Evolutionary conservation across 2,329 filamentous ascomycete species (phyloP), one percentile per base, ranked within the genome.

Genomic region (Microcyclospora pomicola): DNA sequence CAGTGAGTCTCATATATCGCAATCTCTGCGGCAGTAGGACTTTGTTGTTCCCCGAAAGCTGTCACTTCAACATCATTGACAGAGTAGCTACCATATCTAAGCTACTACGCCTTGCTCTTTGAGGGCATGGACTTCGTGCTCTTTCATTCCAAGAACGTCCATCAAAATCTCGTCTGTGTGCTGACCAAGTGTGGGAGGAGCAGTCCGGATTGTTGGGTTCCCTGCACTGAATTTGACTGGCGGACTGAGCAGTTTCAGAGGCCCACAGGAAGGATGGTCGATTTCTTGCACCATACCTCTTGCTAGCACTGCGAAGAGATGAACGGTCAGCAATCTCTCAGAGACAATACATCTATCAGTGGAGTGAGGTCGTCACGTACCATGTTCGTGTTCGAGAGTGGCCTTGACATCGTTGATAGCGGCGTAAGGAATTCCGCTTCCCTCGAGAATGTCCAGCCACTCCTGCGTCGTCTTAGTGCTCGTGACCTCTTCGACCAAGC

Each of bases 201-300:
- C 73, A 3, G 69, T 80, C 27, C 88, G 71, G 30, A 93, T 76
- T 3, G 75, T 73, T 0, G 87, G 85, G 48, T 72, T 77, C 16
- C 80, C 82, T 48, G 87, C 77, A 5, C 86, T 94, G 59, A 86
- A 93, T 59, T 98, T 98, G 42, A 98, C 79, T 0, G 91, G 91
- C 1, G 86, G 92, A 53, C 93, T 95, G 38, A 98, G 80, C 54
- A 98, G 66, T 61, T 86, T 87, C 45, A 98, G 80, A 0, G 79
- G 73, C 0, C 91, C 91, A 58, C 88, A 96, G 6, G 70, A 67
- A 5, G 74, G 74, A 55, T 98, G 91, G 1, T 94, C 74, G 33
- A 95, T 67, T 55, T 94, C 81, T 11, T 83, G 75, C 1, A 98
- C 81, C 91, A 98, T 98, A 42, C 79, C 73, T 41, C 91, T 73